A percentile compares a stretch with the other conserved stretches of the same genome.
Conservation (phyloP, 176 grass and related monocot genomes). For the Melocanna baccifera region DNA sequence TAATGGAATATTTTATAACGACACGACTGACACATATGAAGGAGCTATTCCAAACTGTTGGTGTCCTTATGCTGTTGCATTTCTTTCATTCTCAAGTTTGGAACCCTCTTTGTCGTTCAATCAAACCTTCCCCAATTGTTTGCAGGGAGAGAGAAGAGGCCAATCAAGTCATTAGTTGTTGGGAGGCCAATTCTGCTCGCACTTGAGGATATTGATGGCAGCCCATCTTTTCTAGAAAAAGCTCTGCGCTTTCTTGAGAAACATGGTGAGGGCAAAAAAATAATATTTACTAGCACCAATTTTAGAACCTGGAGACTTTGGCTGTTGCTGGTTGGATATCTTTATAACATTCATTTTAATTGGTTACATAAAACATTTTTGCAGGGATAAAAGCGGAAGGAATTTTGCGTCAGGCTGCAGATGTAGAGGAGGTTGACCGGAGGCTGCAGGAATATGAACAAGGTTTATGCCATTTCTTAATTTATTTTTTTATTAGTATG, state of each 20-base stretch:
- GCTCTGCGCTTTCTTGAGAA: constrained; percentile 94
- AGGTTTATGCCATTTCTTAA: constrained; percentile 55
- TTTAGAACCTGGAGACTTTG: constrained; percentile 10
- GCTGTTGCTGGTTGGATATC: constrained; percentile 23
- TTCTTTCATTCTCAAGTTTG: constrained; percentile 24
- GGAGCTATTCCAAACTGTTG: constrained; percentile 78
- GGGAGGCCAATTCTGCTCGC: constrained; percentile 98
- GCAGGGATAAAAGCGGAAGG: constrained; percentile 94
- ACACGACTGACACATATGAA: constrained; percentile 79
- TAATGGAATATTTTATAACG: constrained; percentile 98
- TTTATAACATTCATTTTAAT: constrained; percentile 21
- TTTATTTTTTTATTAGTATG: constrained; percentile 25
- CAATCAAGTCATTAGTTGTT: constrained; percentile 90
- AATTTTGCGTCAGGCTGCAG: constrained; percentile 92
- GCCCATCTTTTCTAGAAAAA: constrained; percentile 97
- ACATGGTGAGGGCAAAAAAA: constrained; percentile 57
- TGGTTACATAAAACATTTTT: constrained; percentile 38
- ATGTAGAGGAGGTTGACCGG: constrained; percentile 93
- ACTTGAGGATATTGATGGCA: constrained; percentile 96
- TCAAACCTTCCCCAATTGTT: constrained; percentile 30
- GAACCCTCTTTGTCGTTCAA: constrained; percentile 5
- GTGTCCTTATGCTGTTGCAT: constrained; percentile 32
- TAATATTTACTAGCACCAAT: constrained; percentile 12
- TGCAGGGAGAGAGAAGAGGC: constrained; percentile 90
- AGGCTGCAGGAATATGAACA: constrained; percentile 95